Percentiles rank a stretch among this genome's conserved stretches.
Evolutionary conservation across 768 basidiomycete genomes (phyloP).

Genomic region (Hericium alpestre): DNA sequence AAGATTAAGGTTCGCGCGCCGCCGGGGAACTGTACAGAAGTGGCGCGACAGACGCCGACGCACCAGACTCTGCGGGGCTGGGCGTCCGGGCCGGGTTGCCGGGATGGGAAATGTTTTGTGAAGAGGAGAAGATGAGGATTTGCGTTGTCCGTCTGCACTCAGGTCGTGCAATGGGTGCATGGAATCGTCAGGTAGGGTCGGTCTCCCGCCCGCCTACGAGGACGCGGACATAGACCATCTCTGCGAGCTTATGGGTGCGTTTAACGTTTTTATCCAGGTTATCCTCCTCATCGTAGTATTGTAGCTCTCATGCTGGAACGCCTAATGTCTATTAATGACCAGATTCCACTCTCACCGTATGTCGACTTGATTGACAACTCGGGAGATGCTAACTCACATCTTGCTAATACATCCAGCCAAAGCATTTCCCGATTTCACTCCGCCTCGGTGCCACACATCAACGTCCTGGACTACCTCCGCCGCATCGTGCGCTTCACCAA

Average conservation of each 20-base stretch:
- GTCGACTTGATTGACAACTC: conserved; percentile 4
- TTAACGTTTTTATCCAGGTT: conserved; percentile 5
- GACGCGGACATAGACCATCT: conserved; percentile 74
- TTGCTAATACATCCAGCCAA: conserved; percentile 38
- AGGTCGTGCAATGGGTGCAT: conserved; percentile 69
- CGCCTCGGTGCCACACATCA: conserved; percentile 78
- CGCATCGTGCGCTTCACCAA: conserved; percentile 94
- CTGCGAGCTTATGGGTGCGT: conserved; percentile 78
- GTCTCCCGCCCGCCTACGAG: conserved; percentile 77
- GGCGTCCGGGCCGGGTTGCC: neutral
- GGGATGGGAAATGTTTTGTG: neutral
- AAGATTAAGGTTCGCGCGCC: conserved; percentile 44
- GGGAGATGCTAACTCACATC: conserved; percentile 5
- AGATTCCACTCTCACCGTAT: conserved; percentile 79
- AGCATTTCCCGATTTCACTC: conserved; percentile 95
- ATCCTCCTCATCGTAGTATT: conserved; percentile 10
- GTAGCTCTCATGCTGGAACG: conserved; percentile 94
- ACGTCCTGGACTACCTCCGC: conserved; percentile 83
- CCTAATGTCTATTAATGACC: conserved; percentile 92
- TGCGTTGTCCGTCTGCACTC: conserved; percentile 5
- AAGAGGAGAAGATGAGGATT: too few species aligned
- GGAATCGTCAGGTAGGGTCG: conserved; percentile 69
- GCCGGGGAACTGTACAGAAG: conserved; percentile 50
- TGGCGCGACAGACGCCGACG: neutral
- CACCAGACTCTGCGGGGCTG: neutral